Base-by-base conservation (phyloP, 2,329 filamentous ascomycete species). In the Cadophora gregata region DNA sequence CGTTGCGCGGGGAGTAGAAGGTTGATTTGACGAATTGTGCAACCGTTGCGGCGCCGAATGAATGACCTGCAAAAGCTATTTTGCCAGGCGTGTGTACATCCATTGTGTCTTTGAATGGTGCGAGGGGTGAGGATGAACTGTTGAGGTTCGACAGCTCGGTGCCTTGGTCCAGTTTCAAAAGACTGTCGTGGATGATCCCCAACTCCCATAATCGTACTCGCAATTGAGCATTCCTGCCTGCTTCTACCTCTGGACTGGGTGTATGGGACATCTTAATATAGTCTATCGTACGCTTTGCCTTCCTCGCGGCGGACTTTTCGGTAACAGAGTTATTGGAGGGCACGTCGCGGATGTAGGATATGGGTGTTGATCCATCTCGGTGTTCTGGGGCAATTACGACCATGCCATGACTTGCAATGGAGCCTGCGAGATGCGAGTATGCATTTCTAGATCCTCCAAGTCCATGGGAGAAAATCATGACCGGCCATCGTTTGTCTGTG, bases 401-500 rank as follows among this genome's bases (percentile, higher is more conserved):
- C 25, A 94, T 83, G 48, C 93, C 93, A 74, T 96, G 89, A 24
- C 91, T 93, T 4, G 93, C 91, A 31, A 97, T 80, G 0, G 91
- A 92, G 19, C 91, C 91, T 21, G 86, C 90, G 27, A 96, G 80
- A 75, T 94, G 90, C n/a, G 92, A 95, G 80, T 97, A 97, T 12
- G 92, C 88, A 74, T 96, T 96, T 71, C 92, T 86, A 67, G 87
- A 90, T 45, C 93, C 93, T 45, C 91, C 93, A 1, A 97, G 83
- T 0, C 93, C 93, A 76, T 97, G 93, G 1, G 92, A 96, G 79
- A 97, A 96, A 69, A 97, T 83, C 81, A 93, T 88, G 0, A 93
- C 90, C 0, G 93, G 93, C 90, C 92, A 96, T 80, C 87, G 82
- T 64, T 82, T 80, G 66, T 81, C 79, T 4, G 81, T 74, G 3